Base-by-base conservation (phyloP, 257 asterid genomes). In the Solanum bulbocastanum region DNA sequence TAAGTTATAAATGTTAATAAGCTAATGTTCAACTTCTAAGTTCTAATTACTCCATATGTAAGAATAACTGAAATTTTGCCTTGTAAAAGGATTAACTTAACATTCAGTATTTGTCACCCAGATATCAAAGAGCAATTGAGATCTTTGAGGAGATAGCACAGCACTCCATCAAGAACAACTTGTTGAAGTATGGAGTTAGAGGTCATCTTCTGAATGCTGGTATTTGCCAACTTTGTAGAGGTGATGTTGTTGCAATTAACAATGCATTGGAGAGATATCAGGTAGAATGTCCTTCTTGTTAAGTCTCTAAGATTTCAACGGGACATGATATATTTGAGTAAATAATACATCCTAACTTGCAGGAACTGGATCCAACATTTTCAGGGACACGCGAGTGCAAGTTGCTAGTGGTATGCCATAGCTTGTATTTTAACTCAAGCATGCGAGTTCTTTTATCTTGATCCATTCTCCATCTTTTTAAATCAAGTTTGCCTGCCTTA, bases 201-300 rank as follows among this genome's bases (percentile, higher is more conserved):
- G 99, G 99, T 79, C 98, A 96, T 92, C 99, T 97, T 90, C 99
- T 97, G 42, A 97, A 97, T 95, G 99, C 99, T 91, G 99, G 99
- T 52, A 93, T 97, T 88, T 97, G 99, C 92, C 98, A 97, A 91
- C 98, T 97, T 44, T 97, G 99, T 92, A 96, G 90, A 89, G 96
- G 94, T 83, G 99, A 97, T 92, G 94, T 92, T 90, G 98, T 97
- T 90, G 98, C 98, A n/a, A 94, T 97, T 84, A 92, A 87, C 90
- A 97, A 97, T 74, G 99, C 99, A 60, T 88, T 97, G 89, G 99
- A 96, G 91, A 92, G 89, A 87, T 97, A 97, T 90, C 96, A 97
- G 98, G 99, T 95, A 78, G 75, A n/a, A 76, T 65, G 14, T 56
- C 69, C 6, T 87, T 27, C 88, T 83, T 85, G 49, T 89, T n/a